Evolutionary conservation across 371 early-diverging fungal genomes (phyloP).

Genomic region (Mortierella sp.): DNA sequence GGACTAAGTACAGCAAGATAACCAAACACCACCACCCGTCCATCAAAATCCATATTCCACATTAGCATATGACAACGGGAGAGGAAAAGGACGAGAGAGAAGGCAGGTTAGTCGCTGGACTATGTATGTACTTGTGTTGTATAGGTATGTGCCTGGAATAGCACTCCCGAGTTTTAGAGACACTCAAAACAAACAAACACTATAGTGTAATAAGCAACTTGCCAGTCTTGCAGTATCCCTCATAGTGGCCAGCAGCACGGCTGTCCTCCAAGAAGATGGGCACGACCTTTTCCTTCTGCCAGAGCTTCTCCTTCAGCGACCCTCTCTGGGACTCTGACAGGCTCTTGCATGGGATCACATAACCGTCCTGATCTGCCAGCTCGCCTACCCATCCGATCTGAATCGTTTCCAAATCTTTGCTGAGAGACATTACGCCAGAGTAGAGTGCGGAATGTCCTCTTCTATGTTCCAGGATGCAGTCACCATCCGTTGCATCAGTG

Average conservation of each 20-base stretch:
- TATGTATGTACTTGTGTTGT: too few species aligned
- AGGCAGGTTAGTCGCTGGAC: background rate
- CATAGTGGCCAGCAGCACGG: slow-evolving; percentile 82
- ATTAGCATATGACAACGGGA: background rate
- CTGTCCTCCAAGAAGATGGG: slow-evolving; percentile 86
- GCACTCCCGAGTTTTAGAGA: too few species aligned
- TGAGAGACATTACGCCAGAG: slow-evolving; percentile 72
- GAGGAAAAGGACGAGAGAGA: background rate
- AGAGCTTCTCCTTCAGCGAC: slow-evolving; percentile 56
- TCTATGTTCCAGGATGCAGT: slow-evolving; percentile 57
- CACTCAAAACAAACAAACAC: background rate
- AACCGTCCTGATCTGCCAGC: slow-evolving; percentile 60
- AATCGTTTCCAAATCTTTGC: slow-evolving; percentile 61
- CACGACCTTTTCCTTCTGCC: slow-evolving; percentile 65
- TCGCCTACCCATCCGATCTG: slow-evolving; percentile 80
- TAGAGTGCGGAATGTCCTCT: slow-evolving; percentile 84
- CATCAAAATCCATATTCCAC: too few species aligned
- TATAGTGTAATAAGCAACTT: slow-evolving; percentile 25
- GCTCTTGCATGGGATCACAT: slow-evolving; percentile 35
- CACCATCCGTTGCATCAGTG: background rate
- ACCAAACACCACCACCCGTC: too few species aligned
- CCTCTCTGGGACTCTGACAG: slow-evolving; percentile 56
- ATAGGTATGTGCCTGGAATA: too few species aligned
- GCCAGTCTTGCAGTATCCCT: slow-evolving; percentile 93
- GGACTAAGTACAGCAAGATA: slow-evolving; percentile 59